Percentiles rank a stretch among this genome's conserved stretches.
Evolutionary conservation across 768 basidiomycete species (phyloP).

Genomic region (Boletus subcaerulescens): DNA sequence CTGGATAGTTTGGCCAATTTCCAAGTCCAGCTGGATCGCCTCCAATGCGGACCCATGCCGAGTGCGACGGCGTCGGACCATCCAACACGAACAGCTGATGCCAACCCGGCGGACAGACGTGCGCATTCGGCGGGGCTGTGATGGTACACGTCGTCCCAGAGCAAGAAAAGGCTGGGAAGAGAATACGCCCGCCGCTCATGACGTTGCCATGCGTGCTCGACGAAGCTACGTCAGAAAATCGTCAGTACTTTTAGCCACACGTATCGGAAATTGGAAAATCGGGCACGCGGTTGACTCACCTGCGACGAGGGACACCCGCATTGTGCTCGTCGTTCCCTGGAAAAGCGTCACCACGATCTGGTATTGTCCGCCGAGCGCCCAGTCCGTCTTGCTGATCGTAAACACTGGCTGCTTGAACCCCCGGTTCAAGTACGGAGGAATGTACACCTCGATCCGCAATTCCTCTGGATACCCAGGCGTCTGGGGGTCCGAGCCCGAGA

Average conservation of each 20-base stretch:
- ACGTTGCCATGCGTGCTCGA: slow-evolving; percentile 78
- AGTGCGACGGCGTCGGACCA: slow-evolving; percentile 74
- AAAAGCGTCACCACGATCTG: slow-evolving; percentile 45
- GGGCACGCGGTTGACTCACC: slow-evolving; percentile 38
- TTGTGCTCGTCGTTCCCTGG: slow-evolving; percentile 40
- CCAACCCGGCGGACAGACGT: slow-evolving; percentile 73
- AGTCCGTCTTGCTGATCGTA: slow-evolving; percentile 57
- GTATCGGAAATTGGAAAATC: too few species aligned
- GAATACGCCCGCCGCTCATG: slow-evolving; percentile 62
- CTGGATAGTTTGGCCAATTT: slow-evolving; percentile 69
- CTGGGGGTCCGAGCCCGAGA: slow-evolving; percentile 74
- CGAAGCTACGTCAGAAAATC: slow-evolving; percentile 40
- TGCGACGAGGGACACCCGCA: slow-evolving; percentile 64
- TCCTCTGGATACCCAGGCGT: slow-evolving; percentile 62
- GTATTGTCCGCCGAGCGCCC: slow-evolving; percentile 55
- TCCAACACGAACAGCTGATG: slow-evolving; percentile 74
- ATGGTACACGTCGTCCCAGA: slow-evolving; percentile 72
- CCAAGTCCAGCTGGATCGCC: slow-evolving; percentile 70
- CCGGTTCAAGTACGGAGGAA: slow-evolving; percentile 78
- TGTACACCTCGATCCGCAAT: slow-evolving; percentile 75
- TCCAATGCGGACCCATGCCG: slow-evolving; percentile 74
- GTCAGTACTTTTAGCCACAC: not conserved
- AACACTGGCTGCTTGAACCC: slow-evolving; percentile 62
- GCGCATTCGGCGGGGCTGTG: slow-evolving; percentile 68
- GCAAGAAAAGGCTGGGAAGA: slow-evolving; percentile 74